These are phyloP conservation scores for Neurospora sp. DNA, from an alignment of 495 filamentous ascomycete genomes.

Conservation along the genomic window DNA sequence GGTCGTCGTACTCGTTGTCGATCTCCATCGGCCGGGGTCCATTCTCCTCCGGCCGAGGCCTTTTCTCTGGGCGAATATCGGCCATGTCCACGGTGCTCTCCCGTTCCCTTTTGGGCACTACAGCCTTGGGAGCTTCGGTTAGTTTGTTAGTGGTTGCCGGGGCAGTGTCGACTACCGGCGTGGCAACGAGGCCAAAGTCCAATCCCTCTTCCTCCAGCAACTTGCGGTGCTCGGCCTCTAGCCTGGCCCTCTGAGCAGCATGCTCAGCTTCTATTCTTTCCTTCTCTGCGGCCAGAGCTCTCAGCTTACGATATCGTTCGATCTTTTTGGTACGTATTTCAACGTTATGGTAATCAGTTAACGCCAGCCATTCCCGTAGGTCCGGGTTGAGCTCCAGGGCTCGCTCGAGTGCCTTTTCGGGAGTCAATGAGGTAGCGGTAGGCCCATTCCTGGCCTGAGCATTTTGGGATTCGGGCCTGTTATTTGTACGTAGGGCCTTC, in stretches of 20 bases:
- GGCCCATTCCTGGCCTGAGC: neutral
- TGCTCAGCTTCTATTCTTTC: conserved; percentile 26
- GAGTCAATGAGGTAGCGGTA: neutral
- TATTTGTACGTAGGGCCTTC: neutral
- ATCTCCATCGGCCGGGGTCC: neutral
- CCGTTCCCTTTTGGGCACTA: neutral
- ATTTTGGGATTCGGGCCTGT: neutral
- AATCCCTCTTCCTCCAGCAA: conserved; percentile 22
- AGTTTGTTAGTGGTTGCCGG: neutral
- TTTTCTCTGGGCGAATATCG: neutral
- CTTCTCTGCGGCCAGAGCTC: conserved; percentile 32
- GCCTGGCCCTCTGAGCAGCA: conserved; percentile 27
- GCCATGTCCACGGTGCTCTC: neutral
- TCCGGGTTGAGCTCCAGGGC: conserved; percentile 29
- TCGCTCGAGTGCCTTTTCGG: conserved; percentile 7
- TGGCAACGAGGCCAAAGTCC: conserved; percentile 9
- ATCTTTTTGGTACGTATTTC: conserved; percentile 38
- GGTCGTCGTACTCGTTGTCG: neutral
- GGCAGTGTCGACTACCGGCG: conserved; percentile 1
- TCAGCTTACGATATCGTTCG: conserved; percentile 31
- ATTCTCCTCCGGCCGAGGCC: neutral
- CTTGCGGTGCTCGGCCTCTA: conserved; percentile 27
- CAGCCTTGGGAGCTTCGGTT: neutral
- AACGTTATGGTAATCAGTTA: conserved; percentile 48
- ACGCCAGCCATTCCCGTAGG: conserved; percentile 49